Base-by-base conservation (phyloP, 768 basidiomycete genomes). In the Strobilomyces echinocephalus region DNA sequence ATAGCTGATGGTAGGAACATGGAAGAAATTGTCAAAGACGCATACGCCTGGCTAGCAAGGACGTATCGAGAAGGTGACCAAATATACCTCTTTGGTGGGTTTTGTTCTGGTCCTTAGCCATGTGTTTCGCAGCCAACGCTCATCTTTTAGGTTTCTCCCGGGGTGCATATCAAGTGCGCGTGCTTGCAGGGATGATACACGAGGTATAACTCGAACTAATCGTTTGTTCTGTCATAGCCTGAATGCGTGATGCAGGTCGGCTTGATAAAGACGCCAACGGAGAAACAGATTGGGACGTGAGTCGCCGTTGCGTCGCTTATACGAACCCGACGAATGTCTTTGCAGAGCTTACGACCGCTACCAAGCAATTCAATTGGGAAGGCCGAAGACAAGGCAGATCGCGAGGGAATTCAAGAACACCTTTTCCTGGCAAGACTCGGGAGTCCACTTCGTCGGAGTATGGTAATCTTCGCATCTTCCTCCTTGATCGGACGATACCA, bases 91-190 rank as follows among this genome's bases (percentile, higher is more conserved):
- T 39, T 39, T 18, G 38, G 38, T 39, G 8, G 4, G 16, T 39
- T 16, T 38, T 15, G 36, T n/a, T 38, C 36, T 15, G 6, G 38
- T 6, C 16, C 38, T 35, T 24, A 36, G 12, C 14, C 21, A 9
- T 5, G 6, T 0, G 8, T 11, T 16, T 28, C 5, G 20, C 18
- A 14, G 30, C 8, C 50, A 8, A 39, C 26, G 1, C 21, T 40
- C 2, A 0, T 18, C 5, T 12, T 31, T 0, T 35, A 70, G 70
- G 70, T 12, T 79, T 79, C 50, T 77, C 76, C 31, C 68, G 75
- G n/a, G 76, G 77, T 20, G 72, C 73, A 28, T 74, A 73, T 55
- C 69, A 73, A 47, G 72, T 72, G 0, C 66, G 74, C 9, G 69
- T 69, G 1, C 65, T 74, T 11, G 70, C 75, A 0, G 76, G 65